phyloP scores from a whole-genome alignment of 371 early-diverging fungal species.

The Rhizopus sp. region DNA sequence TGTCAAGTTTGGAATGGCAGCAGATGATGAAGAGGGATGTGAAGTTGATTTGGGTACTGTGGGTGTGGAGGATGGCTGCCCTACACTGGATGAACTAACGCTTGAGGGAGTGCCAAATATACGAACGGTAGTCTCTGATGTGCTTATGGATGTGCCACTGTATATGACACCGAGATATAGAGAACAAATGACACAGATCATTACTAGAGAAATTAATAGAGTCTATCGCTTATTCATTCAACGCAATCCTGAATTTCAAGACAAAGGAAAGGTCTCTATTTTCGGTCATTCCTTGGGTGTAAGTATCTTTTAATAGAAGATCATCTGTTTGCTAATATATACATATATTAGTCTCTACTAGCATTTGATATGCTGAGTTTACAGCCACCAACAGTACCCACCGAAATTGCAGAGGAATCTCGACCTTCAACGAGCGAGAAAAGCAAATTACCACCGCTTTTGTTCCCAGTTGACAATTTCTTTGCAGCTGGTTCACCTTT shows the following conservation, averaged over 20 bases:
- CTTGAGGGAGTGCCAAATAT: constrained; percentile 83
- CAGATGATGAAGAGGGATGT: constrained; percentile 40
- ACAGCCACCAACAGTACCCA: constrained; percentile 48
- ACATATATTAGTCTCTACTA: constrained; percentile 49
- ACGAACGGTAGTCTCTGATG: constrained; percentile 79
- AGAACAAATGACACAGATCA: constrained; percentile 75
- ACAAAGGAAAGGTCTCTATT: constrained; percentile 70
- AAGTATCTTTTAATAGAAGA: constrained; percentile 11
- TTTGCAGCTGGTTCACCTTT: constrained; percentile 79
- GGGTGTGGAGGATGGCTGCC: constrained; percentile 59
- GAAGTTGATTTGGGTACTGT: constrained; percentile 60
- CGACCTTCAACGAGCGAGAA: constrained; percentile 12
- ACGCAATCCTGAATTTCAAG: constrained; percentile 76
- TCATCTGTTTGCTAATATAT: background rate
- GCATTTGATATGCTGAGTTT: constrained; percentile 77
- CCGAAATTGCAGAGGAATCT: constrained; percentile 18
- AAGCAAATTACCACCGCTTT: constrained; percentile 22
- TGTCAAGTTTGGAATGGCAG: constrained; percentile 72
- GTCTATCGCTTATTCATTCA: constrained; percentile 67
- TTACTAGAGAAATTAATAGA: constrained; percentile 73
- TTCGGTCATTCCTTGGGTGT: constrained; percentile 83
- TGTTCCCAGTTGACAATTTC: constrained; percentile 58
- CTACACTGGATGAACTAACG: constrained; percentile 75
- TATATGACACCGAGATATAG: constrained; percentile 85
- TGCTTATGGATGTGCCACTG: constrained; percentile 77